Conservation (phyloP, 441 rosid genomes). For the Mallotus repandus region DNA sequence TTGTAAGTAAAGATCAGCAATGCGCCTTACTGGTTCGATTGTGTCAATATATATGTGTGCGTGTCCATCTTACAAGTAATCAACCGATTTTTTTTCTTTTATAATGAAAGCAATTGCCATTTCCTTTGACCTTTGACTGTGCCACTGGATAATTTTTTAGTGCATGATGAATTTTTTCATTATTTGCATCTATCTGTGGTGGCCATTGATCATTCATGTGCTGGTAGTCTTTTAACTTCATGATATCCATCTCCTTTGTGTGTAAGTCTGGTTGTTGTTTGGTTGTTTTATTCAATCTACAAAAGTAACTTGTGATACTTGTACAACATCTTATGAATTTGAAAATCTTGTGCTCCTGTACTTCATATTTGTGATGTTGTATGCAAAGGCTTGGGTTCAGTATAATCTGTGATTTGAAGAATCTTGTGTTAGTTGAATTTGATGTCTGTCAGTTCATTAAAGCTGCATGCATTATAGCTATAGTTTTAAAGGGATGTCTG, state of each 20-base stretch:
- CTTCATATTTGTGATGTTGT: not conserved
- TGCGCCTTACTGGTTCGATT: not conserved
- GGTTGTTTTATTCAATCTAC: not conserved
- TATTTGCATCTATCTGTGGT: too few relatives aligned
- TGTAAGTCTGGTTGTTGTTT: not conserved
- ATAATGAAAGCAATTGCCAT: too few relatives aligned
- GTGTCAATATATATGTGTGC: not conserved
- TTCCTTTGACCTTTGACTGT: too few relatives aligned
- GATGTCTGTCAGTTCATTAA: not conserved
- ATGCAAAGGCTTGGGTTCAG: not conserved
- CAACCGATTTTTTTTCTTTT: too few relatives aligned
- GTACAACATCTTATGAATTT: not conserved
- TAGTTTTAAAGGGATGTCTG: not conserved
- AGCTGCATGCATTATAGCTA: not conserved
- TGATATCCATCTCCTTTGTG: not conserved
- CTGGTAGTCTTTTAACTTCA: too few relatives aligned
- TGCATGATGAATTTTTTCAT: too few relatives aligned
- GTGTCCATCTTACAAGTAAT: too few relatives aligned
- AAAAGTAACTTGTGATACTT: not conserved
- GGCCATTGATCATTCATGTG: too few relatives aligned
- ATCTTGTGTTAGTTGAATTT: not conserved
- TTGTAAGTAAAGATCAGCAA: conserved; percentile 47
- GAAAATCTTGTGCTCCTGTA: not conserved
- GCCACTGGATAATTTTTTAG: too few relatives aligned
- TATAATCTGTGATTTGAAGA: not conserved